Evolutionary conservation across 768 basidiomycete genomes (phyloP).

Genomic region (Pholiota microspora): DNA sequence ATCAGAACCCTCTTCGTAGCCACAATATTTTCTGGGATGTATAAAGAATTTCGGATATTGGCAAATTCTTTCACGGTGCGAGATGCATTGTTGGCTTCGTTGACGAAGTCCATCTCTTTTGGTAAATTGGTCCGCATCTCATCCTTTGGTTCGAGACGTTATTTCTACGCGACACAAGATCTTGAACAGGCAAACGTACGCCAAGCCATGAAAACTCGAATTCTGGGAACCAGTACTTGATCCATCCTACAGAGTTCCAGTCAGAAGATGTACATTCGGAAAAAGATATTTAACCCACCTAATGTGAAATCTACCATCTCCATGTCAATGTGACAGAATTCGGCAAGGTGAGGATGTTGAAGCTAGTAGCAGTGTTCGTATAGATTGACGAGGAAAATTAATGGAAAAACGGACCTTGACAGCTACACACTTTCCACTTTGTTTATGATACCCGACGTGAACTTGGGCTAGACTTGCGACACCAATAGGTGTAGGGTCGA

Average conservation of each 20-base stretch:
- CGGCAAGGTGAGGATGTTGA: constrained; percentile 91
- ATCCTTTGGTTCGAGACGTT: constrained; percentile 49
- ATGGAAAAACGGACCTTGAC: constrained; percentile 59
- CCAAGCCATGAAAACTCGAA: constrained; percentile 95
- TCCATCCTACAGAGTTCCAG: constrained; percentile 52
- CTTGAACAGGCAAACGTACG: constrained; percentile 31
- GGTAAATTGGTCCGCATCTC: constrained; percentile 94
- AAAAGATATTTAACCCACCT: constrained; percentile 35
- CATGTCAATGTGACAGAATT: constrained; percentile 91
- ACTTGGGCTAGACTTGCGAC: constrained; percentile 97
- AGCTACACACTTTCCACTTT: constrained; percentile 75
- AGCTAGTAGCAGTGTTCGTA: constrained; percentile 37
- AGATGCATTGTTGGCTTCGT: constrained; percentile 87
- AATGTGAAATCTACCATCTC: constrained; percentile 76
- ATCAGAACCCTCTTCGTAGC: constrained; percentile 84
- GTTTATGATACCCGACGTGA: constrained; percentile 74
- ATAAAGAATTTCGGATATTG: constrained; percentile 71
- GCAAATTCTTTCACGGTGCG: constrained; percentile 70
- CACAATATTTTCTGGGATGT: constrained; percentile 80
- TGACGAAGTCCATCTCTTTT: constrained; percentile 91
- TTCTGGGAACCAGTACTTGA: constrained; percentile 92
- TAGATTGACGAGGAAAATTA: not conserved
- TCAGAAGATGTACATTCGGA: not conserved
- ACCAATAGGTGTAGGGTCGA: constrained; percentile 86
- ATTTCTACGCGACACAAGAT: constrained; percentile 25